A percentile compares a stretch with the other conserved stretches of the same genome.
These are phyloP conservation scores for Cyphellophora attinorum DNA, from an alignment of 2,329 filamentous ascomycete species.

Conservation along the genomic window DNA sequence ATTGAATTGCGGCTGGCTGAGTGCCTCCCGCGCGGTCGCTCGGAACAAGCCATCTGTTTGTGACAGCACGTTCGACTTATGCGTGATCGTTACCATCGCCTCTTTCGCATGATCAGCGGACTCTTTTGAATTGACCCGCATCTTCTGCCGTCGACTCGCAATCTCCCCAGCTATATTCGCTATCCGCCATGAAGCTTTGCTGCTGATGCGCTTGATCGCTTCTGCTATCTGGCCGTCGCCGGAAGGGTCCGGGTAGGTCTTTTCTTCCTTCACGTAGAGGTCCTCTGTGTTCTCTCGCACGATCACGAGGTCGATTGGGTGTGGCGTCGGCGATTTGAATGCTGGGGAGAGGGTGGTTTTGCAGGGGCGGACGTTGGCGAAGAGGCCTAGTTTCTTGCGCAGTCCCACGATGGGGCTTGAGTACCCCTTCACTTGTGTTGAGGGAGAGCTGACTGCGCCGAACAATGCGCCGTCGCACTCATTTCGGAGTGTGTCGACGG, in stretches of 20 bases:
- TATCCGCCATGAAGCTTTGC: conserved; percentile 76
- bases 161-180: conserved; percentile 92
- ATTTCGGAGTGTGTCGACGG: conserved; percentile 75
- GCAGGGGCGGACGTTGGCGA: conserved; percentile 94
- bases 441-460: conserved; percentile 87
- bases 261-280: conserved; percentile 95
- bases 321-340: conserved; percentile 30
- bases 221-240: conserved; percentile 75
- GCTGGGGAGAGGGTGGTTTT: conserved; percentile 58
- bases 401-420: conserved; percentile 93
- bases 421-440: conserved; percentile 84
- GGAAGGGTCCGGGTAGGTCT: conserved; percentile 59
- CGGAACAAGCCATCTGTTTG: conserved; percentile 97
- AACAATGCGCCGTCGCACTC: conserved; percentile 96
- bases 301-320: conserved; percentile 89
- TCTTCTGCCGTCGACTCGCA: conserved; percentile 73
- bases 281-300: conserved; percentile 99
- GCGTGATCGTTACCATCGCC: conserved; percentile 86
- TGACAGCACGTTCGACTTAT: conserved; percentile 95
- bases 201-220: conserved; percentile 93
- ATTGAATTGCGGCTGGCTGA: conserved; percentile 56
- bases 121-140: conserved; percentile 45
- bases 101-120: conserved; percentile 35
- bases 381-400: conserved; percentile 87
- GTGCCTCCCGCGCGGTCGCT: conserved; percentile 62